Evolutionary conservation across 331 rosid species (phyloP).

Genomic region (Malus hybrid): DNA sequence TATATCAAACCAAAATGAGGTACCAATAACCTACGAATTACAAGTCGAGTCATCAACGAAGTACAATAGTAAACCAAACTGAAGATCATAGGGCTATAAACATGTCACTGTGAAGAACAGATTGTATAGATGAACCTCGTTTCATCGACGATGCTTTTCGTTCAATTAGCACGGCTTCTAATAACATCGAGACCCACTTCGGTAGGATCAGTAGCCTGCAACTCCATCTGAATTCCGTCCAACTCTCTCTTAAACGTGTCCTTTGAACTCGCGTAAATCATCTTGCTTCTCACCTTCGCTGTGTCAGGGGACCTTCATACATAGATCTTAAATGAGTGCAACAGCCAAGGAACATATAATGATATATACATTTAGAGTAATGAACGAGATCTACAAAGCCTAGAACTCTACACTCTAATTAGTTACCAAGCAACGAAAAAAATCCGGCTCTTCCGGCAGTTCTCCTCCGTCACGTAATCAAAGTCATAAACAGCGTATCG

Average conservation of each 20-base stretch:
- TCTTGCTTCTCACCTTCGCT: slow-evolving; percentile 38
- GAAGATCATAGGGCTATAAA: slow-evolving; percentile 13
- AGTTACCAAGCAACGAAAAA: slow-evolving; percentile 34
- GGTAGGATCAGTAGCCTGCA: slow-evolving; percentile 37
- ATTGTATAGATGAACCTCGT: slow-evolving; percentile 4
- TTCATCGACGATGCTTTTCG: not conserved
- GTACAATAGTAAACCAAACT: slow-evolving; percentile 11
- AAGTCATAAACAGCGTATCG: slow-evolving; percentile 36
- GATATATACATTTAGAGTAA: not conserved
- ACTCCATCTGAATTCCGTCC: slow-evolving; percentile 44
- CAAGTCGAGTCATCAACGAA: slow-evolving; percentile 15
- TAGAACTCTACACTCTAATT: not conserved
- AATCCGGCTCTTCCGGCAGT: slow-evolving; percentile 35
- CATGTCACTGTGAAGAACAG: slow-evolving; percentile 12
- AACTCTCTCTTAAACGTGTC: slow-evolving; percentile 44
- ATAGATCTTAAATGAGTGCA: not conserved
- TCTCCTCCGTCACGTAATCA: slow-evolving; percentile 31
- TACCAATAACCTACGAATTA: slow-evolving; percentile 20
- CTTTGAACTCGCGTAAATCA: slow-evolving; percentile 40
- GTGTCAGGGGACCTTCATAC: slow-evolving; percentile 31
- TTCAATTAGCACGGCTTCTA: slow-evolving; percentile 25
- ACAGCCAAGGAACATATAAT: not conserved
- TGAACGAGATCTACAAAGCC: not conserved
- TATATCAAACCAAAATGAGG: slow-evolving; percentile 18
- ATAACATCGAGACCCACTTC: slow-evolving; percentile 36